phyloP scores from a whole-genome alignment of 1,284 basidiomycete genomes.

The Sphagnurus paluster region DNA sequence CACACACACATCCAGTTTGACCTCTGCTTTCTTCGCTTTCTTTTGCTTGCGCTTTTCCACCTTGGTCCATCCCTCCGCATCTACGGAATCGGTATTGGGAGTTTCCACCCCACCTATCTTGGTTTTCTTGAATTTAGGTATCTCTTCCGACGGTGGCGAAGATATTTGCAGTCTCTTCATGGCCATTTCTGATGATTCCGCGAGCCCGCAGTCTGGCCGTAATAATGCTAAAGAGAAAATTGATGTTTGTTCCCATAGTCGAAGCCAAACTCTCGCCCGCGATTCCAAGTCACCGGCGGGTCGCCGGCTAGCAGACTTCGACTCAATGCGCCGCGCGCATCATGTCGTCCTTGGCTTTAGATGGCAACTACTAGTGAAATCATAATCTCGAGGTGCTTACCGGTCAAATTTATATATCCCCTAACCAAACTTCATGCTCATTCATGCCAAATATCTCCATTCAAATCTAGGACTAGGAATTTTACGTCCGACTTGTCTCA shows the following conservation, averaged over 20 bases:
- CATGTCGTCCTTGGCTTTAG: no score
- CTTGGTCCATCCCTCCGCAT: conserved; percentile 60
- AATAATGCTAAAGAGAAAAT: neutral
- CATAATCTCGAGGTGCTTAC: no score
- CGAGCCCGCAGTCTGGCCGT: neutral
- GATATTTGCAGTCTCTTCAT: conserved; percentile 16
- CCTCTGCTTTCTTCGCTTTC: conserved; percentile 62
- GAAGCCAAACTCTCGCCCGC: neutral
- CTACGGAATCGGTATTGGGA: conserved; percentile 14
- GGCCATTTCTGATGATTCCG: neutral
- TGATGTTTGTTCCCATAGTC: neutral
- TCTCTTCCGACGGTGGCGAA: conserved; percentile 16
- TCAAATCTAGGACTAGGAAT: no score
- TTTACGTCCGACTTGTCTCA: no score
- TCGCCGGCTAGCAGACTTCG: no score
- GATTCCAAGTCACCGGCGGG: no score
- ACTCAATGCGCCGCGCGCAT: no score
- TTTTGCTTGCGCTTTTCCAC: conserved; percentile 79
- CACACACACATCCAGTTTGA: conserved; percentile 59
- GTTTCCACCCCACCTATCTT: conserved; percentile 21
- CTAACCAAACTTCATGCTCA: no score
- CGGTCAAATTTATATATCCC: no score
- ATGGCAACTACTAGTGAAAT: no score
- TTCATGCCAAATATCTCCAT: no score
- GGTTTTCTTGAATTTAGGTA: conserved; percentile 24